Conservation (phyloP, 2,329 filamentous ascomycete genomes). For the Fusarium globosum region DNA sequence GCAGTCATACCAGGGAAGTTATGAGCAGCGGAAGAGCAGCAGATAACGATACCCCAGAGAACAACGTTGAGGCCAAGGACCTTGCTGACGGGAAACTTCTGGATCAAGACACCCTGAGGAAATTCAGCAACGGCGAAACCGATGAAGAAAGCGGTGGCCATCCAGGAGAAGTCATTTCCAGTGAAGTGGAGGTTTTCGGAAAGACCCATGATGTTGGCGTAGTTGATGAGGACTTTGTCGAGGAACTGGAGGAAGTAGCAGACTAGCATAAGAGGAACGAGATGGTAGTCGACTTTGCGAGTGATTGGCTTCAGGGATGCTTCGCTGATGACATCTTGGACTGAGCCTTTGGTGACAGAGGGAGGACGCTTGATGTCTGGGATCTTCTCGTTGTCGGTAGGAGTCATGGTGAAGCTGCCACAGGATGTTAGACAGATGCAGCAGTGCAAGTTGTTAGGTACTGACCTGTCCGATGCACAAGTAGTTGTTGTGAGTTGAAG, state of each 20-base stretch:
- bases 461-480: neutral
- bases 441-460: neutral
- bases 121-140: conserved; percentile 8
- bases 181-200: conserved; percentile 1
- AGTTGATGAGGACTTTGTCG: conserved; percentile 14
- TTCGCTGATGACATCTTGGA: conserved; percentile 5
- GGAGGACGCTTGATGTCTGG: neutral
- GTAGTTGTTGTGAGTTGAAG: neutral
- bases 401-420: neutral
- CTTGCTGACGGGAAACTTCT: conserved; percentile 4
- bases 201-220: conserved; percentile 18
- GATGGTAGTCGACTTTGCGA: conserved; percentile 16
- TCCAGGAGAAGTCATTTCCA: conserved; percentile 15
- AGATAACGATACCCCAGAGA: conserved; percentile 10
- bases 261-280: conserved; percentile 11
- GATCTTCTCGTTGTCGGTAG: neutral
- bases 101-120: conserved; percentile 3
- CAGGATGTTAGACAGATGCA: neutral
- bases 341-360: neutral
- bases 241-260: conserved; percentile 17
- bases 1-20: conserved; percentile 11
- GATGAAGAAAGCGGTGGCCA: conserved; percentile 14
- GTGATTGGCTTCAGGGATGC: neutral
- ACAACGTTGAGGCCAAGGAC: conserved; percentile 6
- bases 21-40: conserved; percentile 1